Evolutionary conservation across 345 rosid species (phyloP), one percentile per base, ranked within the genome.

Genomic region (Eucalyptus microcorys): DNA sequence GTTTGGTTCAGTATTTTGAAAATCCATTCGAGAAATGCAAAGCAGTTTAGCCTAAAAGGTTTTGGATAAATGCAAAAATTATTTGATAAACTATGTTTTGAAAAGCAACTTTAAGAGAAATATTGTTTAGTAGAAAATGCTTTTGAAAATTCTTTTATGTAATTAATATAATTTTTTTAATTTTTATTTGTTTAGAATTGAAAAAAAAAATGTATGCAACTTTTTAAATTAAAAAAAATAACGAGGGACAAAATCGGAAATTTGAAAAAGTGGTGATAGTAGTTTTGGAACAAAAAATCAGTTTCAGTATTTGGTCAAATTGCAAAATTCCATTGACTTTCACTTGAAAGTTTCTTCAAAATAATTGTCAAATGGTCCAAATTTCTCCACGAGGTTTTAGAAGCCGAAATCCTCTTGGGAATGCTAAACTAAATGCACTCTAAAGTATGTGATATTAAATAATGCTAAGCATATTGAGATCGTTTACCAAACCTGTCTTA

Each of bases 331-430:
- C n/a, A n/a, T n/a, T n/a, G 7, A 1, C 7, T 50, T 50, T 50
- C 8, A 50, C 8, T 50, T 3, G 8, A 50, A 50, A 17, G 1
- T 3, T 7, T 1, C 1, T 50, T 7, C 22, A 50, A 50, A 50
- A 50, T 7, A 8, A 1, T 3, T 50, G 9, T 50, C 4, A 17
- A 17, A 50, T 0, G 2, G 2, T 50, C 55, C 10, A 19, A 1
- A 52, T 3, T 52, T 52, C 2, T 21, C 0, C 0, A 52, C 2
- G 10, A 21, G 4, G 0, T 2, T 52, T 7, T 52, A 2, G 0
- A 52, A 52, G 2, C 5, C 48, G 12, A 45, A 45, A 45, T 4
- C 4, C 57, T 4, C 2, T 19, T 19, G 1, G 1, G 7, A 52
- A 52, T 52, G 0, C 57, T 21, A 8, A 52, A 21, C 22, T 4